Conservation (phyloP, 306 rosid genomes). For the Trifolium pratense region DNA sequence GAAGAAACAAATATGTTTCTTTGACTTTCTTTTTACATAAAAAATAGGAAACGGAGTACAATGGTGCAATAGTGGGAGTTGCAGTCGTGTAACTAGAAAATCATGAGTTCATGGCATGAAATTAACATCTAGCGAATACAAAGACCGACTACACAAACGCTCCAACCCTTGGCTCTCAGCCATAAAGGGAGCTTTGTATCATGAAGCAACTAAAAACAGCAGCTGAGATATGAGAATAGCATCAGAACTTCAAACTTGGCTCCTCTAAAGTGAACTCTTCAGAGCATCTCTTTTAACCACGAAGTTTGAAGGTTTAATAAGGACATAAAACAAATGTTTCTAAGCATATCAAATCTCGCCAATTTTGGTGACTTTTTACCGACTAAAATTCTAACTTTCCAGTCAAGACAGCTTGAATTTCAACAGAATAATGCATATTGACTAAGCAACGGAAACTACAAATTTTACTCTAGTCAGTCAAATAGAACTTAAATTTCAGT, state of each 20-base stretch:
- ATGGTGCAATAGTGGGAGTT: neutral
- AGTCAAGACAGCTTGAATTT: conserved; percentile 20
- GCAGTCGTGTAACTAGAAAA: neutral
- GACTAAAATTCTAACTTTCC: conserved; percentile 12
- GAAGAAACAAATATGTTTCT: neutral
- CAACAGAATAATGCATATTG: neutral
- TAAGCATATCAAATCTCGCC: conserved; percentile 14
- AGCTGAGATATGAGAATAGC: conserved; percentile 19
- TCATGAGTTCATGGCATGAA: neutral
- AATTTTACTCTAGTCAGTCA: conserved; percentile 6
- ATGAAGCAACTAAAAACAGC: conserved; percentile 8
- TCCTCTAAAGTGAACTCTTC: neutral
- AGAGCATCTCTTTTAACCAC: neutral
- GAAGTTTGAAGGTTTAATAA: neutral
- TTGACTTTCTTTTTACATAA: conserved; percentile 2
- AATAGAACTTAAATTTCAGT: neutral
- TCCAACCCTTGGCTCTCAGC: neutral
- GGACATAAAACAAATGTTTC: conserved; percentile 1
- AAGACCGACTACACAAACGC: neutral
- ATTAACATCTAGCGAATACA: neutral
- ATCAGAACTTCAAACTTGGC: neutral
- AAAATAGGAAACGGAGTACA: neutral
- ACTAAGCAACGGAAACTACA: neutral
- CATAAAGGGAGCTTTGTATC: neutral
- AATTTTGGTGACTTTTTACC: neutral